Evolutionary conservation across 1,284 basidiomycete genomes (phyloP).

Genomic region (Sporisorium scitamineum): DNA sequence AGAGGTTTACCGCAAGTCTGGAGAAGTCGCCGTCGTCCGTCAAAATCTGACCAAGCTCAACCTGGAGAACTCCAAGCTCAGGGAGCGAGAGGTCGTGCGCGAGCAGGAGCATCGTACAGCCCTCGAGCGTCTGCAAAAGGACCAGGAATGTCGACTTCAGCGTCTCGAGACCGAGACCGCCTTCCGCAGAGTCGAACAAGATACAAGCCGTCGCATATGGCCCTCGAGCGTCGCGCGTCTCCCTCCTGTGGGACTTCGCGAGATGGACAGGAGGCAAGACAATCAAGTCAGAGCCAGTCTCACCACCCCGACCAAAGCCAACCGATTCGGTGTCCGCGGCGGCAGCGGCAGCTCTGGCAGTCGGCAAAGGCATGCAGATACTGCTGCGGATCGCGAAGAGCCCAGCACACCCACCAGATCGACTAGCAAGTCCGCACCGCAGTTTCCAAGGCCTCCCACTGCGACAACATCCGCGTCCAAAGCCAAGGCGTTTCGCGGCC

Average conservation of each 20-base stretch:
- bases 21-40: constrained; percentile 58
- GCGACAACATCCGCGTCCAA: constrained; percentile 28
- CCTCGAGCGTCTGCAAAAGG: constrained; percentile 50
- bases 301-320: constrained; percentile 44
- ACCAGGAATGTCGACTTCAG: constrained; percentile 51
- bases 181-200: constrained; percentile 61
- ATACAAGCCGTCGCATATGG: constrained; percentile 57
- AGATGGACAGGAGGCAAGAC: constrained; percentile 34
- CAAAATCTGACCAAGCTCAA: constrained; percentile 56
- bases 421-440: constrained; percentile 12
- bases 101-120: constrained; percentile 49
- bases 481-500: constrained; percentile 29
- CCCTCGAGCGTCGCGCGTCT: constrained; percentile 53
- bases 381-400: constrained; percentile 22
- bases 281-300: constrained; percentile 44
- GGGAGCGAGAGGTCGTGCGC: constrained; percentile 44
- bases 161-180: constrained; percentile 56
- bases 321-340: constrained; percentile 15
- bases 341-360: constrained; percentile 36
- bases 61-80: constrained; percentile 47
- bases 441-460: constrained; percentile 25
- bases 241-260: constrained; percentile 29
- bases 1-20: constrained; percentile 51
- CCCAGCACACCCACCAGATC: constrained; percentile 39
- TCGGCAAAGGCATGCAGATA: constrained; percentile 22